A percentile compares a stretch with the other conserved stretches of the same genome.
Conservation (phyloP, 208 protist species). For the Trypanosoma melophagium region DNA sequence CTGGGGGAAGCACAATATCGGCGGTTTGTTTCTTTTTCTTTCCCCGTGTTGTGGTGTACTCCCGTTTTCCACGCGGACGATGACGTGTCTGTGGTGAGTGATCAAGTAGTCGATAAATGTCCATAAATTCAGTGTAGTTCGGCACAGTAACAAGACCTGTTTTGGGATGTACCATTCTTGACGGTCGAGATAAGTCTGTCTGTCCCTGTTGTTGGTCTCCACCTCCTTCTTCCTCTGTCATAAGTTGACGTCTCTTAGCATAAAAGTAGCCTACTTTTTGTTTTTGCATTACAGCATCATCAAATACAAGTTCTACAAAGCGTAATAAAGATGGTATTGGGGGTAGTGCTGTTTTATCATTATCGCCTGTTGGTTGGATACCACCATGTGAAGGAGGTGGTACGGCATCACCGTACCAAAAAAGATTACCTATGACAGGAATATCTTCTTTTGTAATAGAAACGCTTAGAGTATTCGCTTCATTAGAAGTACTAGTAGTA, state of each 20-base stretch:
- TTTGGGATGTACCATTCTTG: slow-evolving; percentile 25
- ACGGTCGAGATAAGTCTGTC: neutral
- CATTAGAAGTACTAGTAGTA: neutral
- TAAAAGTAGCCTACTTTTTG: slow-evolving; percentile 66
- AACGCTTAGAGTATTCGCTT: neutral
- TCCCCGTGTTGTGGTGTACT: neutral
- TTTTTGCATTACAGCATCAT: slow-evolving; percentile 62
- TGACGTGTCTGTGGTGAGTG: neutral
- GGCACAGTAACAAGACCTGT: slow-evolving; percentile 78
- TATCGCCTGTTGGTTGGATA: neutral
- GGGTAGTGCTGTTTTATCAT: neutral
- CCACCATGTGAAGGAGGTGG: neutral
- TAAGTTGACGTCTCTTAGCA: slow-evolving; percentile 33
- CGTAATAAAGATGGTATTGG: slow-evolving; percentile 18
- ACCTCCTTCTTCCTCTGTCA: slow-evolving; percentile 16
- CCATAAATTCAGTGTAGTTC: slow-evolving; percentile 85
- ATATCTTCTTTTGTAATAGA: neutral
- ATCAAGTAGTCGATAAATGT: slow-evolving; percentile 65
- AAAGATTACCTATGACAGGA: slow-evolving; percentile 2
- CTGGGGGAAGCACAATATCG: slow-evolving; percentile 8
- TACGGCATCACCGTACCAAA: slow-evolving; percentile 24
- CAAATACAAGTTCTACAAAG: slow-evolving; percentile 53
- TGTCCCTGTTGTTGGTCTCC: neutral
- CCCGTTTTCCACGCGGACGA: neutral
- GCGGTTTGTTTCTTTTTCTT: slow-evolving; percentile 8